Evolutionary conservation across 495 filamentous ascomycete species (phyloP), one percentile per base, ranked within the genome.

Genomic region (Xylaria scruposa): DNA sequence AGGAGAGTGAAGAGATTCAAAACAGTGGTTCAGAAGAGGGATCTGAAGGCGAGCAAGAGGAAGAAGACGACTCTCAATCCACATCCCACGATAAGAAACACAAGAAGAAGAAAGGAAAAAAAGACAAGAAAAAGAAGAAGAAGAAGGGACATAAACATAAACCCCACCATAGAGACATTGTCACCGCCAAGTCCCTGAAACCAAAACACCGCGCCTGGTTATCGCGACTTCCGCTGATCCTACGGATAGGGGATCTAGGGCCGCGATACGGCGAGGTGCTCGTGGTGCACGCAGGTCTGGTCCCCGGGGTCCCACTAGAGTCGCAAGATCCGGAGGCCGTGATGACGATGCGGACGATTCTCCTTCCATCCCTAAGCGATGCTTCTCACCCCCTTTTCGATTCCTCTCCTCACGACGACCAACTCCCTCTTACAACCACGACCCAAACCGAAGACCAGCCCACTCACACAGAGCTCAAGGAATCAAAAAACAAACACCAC

Each of bases 341-440:
- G 17, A 98, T 98, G 94, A 95, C 92, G 75, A 97, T 99, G 94
- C 89, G 93, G 60, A 93, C 89, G 4, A 90, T 98, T 56, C 58
- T 79, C 1, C 26, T 42, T 9, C 60, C n/a, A 6, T 21, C 58
- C 21, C 13, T 19, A 7, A 21, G 10, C 58, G 58, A 31, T 31
- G 4, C 26, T 4, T 29, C 53, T 17, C 4, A 56, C 21, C 9
- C 26, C 70, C 5, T 2, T 21, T 17, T 19, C 15, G 38, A 21
- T 12, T n/a, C 38, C 6, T 1, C 21, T 19, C 26, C 38, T 26
- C 9, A 29, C 38, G 21, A 26, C 10, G 0, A 42, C 38, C 38
- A 42, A 24, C 1, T 21, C 38, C n/a, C 38, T 46, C 38, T 42
- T 8, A 44, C 38, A 15, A 47, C 40, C 2, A 33, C n/a, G n/a